Evolutionary conservation across 345 rosid genomes (phyloP), one percentile per base, ranked within the genome.

Genomic region (Eucalyptus polybractea): DNA sequence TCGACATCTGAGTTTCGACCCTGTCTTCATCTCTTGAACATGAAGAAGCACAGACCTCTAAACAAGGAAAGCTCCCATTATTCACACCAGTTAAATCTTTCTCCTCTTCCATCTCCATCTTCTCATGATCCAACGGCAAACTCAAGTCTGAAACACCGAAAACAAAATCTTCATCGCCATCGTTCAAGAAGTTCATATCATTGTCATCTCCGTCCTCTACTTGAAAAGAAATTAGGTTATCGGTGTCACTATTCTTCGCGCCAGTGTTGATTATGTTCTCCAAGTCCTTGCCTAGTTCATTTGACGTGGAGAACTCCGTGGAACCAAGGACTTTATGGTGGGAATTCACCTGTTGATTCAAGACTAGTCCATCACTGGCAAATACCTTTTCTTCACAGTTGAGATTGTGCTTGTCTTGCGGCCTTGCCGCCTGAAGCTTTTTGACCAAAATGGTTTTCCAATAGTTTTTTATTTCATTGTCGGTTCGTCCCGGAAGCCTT

Each of bases 401-500:
- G 54, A n/a, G 88, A 54, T 45, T 86, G 21, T 65, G 54, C 44
- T 47, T n/a, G 67, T 13, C 54, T 44, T 13, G 65, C 50, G n/a
- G 85, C 85, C 85, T 72, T 33, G 81, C 45, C 21, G 45, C 81
- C 44, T 65, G 86, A 44, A 65, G 37, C 88, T 86, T 90, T 65
- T 86, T 90, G 17, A 53, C 56, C 86, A 90, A 47, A 50, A 47
- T 33, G n/a, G 89, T 93, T 47, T 91, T 90, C 93, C 93, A 93
- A 49, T 91, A 90, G 33, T 91, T 91, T 56, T 91, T 93, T 11
- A 93, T 89, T 62, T 93, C 94, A 49, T 91, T 93, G 87, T 91
- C 94, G 21, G 94, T 93, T 88, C 93, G 90, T 21, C 92, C 94
- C 5, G 94, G 94, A 56, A 92, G 92, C 86, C 94, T 91, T 50